These are phyloP conservation scores for Solioccasus polychromus DNA, from an alignment of 768 basidiomycete species.

Conservation along the genomic window DNA sequence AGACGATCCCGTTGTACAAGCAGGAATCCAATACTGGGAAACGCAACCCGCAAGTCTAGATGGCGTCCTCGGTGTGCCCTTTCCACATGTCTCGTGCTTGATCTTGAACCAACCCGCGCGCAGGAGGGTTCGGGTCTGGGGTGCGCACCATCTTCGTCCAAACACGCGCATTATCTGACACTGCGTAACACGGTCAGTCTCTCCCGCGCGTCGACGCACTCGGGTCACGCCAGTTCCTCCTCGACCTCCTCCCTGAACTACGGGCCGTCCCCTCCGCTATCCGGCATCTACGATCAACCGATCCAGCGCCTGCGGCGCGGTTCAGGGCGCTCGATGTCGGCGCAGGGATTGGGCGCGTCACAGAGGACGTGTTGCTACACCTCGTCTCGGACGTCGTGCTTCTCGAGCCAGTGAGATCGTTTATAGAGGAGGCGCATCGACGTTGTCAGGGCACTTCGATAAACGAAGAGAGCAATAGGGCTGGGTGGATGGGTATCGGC, in stretches of 20 bases:
- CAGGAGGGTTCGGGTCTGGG: conserved; percentile 57
- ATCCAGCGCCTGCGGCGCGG: conserved; percentile 33
- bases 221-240: conserved; percentile 84
- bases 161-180: neutral
- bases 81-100: neutral
- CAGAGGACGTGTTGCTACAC: conserved; percentile 82
- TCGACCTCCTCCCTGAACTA: conserved; percentile 77
- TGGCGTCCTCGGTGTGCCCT: conserved; percentile 72
- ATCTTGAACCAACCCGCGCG: conserved; percentile 15
- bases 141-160: conserved; percentile 25
- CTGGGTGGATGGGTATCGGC: conserved; percentile 65
- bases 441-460: conserved; percentile 35
- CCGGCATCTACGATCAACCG: conserved; percentile 39
- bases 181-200: conserved; percentile 37
- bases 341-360: conserved; percentile 93
- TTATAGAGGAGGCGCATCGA: conserved; percentile 69
- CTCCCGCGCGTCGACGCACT: conserved; percentile 89
- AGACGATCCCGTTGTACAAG: conserved; percentile 55
- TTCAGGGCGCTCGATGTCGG: conserved; percentile 88
- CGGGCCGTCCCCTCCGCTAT: conserved; percentile 74
- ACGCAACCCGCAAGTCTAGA: conserved; percentile 77
- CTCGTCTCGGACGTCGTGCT: conserved; percentile 85
- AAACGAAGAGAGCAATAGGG: conserved; percentile 28
- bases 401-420: conserved; percentile 81
- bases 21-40: conserved; percentile 87